Evolutionary conservation across 306 rosid genomes (phyloP).

Genomic region (Dalbergia cochinchinensis): DNA sequence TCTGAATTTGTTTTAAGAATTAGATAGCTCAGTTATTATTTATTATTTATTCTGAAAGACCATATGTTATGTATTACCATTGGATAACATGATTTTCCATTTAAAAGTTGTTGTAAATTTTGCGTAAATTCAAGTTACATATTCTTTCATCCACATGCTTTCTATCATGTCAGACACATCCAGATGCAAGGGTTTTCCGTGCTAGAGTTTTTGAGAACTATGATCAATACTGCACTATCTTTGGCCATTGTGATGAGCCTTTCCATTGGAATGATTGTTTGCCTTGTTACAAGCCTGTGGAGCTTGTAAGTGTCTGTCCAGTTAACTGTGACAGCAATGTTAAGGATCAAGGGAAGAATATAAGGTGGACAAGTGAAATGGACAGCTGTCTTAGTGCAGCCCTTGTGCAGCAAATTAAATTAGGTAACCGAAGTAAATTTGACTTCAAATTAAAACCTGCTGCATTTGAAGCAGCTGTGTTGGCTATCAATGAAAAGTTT

Average conservation of each 20-base stretch:
- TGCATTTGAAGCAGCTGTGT: slow-evolving; percentile 62
- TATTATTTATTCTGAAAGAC: too few relatives aligned
- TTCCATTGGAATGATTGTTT: slow-evolving; percentile 40
- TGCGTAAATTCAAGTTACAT: too few relatives aligned
- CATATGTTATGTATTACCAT: too few relatives aligned
- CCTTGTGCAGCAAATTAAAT: slow-evolving; percentile 60
- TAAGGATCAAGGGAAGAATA: slow-evolving; percentile 51
- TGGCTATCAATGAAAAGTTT: slow-evolving; percentile 54
- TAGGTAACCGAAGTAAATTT: slow-evolving; percentile 54
- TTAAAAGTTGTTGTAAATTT: too few relatives aligned
- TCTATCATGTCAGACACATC: slow-evolving; percentile 54
- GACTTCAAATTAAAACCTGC: slow-evolving; percentile 56
- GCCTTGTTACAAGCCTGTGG: slow-evolving; percentile 48
- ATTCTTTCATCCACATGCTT: neutral
- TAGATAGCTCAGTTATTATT: too few relatives aligned
- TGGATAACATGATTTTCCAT: too few relatives aligned
- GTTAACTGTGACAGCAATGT: slow-evolving; percentile 44
- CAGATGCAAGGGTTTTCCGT: slow-evolving; percentile 57
- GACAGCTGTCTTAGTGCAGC: slow-evolving; percentile 55
- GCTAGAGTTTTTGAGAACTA: slow-evolving; percentile 61
- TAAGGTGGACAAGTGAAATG: slow-evolving; percentile 70
- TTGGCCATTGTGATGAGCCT: slow-evolving; percentile 50
- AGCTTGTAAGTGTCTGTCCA: slow-evolving; percentile 48
- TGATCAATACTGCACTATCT: slow-evolving; percentile 57
- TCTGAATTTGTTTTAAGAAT: too few relatives aligned